These are phyloP conservation scores for Pseudogymnoascus sp. DNA, from an alignment of 2,329 filamentous ascomycete genomes.

Conservation along the genomic window DNA sequence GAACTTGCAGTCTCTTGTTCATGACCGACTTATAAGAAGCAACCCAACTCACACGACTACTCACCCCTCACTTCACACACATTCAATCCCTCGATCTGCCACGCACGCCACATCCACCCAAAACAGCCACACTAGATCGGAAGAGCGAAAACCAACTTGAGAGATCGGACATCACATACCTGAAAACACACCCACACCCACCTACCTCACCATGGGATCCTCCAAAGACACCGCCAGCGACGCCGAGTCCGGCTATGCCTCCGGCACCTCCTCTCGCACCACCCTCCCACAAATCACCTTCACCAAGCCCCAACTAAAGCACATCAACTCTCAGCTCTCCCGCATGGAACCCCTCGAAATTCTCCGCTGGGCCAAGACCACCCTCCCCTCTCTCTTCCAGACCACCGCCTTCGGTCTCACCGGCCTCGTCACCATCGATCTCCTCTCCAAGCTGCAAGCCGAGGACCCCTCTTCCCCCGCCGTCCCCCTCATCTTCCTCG, in stretches of 20 bases:
- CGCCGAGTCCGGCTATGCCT: constrained; percentile 79
- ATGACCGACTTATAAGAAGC: constrained; percentile 7
- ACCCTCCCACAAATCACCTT: constrained; percentile 72
- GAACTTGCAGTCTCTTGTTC: neutral
- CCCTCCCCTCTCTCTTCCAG: constrained; percentile 83
- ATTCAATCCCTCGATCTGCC: neutral
- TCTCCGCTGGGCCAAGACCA: constrained; percentile 82
- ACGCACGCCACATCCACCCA: neutral
- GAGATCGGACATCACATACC: constrained; percentile 5
- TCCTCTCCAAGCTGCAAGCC: constrained; percentile 67
- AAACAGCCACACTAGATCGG: neutral
- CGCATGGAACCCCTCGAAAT: constrained; percentile 85
- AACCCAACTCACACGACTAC: neutral
- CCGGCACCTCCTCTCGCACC: constrained; percentile 48
- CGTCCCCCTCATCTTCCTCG: constrained; percentile 69
- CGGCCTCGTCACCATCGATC: constrained; percentile 75
- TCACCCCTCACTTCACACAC: neutral
- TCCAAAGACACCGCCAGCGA: constrained; percentile 28
- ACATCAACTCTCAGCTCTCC: constrained; percentile 84
- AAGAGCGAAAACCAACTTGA: no score
- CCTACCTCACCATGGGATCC: neutral
- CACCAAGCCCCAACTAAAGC: constrained; percentile 78
- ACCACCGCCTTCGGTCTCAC: constrained; percentile 77
- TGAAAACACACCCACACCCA: neutral
- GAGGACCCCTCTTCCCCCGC: constrained; percentile 52